Base-by-base conservation (phyloP, 108 stramenopile species). In the Chaetoceros muelleri region DNA sequence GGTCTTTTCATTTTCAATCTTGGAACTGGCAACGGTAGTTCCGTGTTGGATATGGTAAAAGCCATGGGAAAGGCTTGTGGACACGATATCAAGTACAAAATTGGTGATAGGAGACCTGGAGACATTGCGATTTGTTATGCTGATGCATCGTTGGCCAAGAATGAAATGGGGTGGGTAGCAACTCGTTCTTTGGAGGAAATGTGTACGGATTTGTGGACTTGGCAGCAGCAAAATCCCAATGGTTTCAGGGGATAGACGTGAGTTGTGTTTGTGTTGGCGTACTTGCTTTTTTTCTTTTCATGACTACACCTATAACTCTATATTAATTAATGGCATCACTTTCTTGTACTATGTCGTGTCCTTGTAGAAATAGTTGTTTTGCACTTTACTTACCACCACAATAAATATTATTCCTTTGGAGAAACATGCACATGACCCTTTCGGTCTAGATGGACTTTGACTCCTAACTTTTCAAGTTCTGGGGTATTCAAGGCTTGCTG, bases 61-160 rank as follows among this genome's bases (percentile, higher is more conserved):
- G 94, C 96, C 27, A 95, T 99, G 93, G 62, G 78, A 44, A 86
- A 91, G 64, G 97, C 97, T 0, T 77, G 82, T 48, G 96, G 96
- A 17, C 71, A 77, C 53, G 76, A 85, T 50, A 81, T 99, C 49
- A 82, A 85, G n/a, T 90, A 88, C 66, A 71, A 88, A 60, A 51
- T 98, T 20, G 95, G 81, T 31, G 79, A 84, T 21, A 76, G 96
- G 3, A 81, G 98, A 49, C 78, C 75, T 3, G 98, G 98, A 28
- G 98, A 99, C 68, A 94, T 99, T 51, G 90, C 93, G 45, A 86
- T 75, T 53, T 95, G 94, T 64, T 98, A 95, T 82, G 92, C 96
- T 0, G 95, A 98, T 71, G 79, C 96, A 3, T 67, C 65, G n/a
- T 59, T 68, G 53, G 96, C 98, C 30, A 78, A 84, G 65, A 63